Base-by-base conservation (phyloP, 164 flowering plant genomes). In the Platanus orientalis region DNA sequence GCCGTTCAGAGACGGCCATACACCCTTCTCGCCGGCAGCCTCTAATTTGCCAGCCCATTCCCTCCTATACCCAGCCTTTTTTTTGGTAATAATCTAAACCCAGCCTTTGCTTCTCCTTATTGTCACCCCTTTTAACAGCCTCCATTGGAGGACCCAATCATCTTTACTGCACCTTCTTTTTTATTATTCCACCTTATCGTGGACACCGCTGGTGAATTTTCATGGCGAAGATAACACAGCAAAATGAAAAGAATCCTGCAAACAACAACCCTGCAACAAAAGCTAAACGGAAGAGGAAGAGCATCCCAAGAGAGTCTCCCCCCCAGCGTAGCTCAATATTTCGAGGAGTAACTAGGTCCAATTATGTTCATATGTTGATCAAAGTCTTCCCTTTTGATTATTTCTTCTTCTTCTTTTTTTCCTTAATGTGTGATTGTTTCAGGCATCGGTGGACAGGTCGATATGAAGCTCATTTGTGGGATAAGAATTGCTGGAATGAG, bases 401-500 rank as follows among this genome's bases (percentile, higher is more conserved):
- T 3, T 19, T 17, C 34, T 19, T 20, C 3, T 13, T 57, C 47
- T 2, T 42, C 12, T 50, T 49, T 10, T 27, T 40, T 48, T 10
- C 40, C 49, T 29, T 58, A 3, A 42, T 4, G 1, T 44, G 3
- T 48, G 55, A 27, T 0, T 48, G 54, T 59, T 66, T 65, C 62
- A 92, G 97, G 85, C 98, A 92, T 69, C 75, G 98, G 40, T 88
- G 98, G 95, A 89, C 95, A 0, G 96, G 96, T 4, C 70, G 98
- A 58, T 92, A 84, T 71, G 98, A 92, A 73, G 98, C 98, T 70
- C 98, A 92, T 83, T 69, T 92, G 59, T 92, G 98, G 98, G 98
- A 92, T 63, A 92, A 88, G 80, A 80, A 88, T 56, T 84, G 89
- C 64, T 89, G 98, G 98, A 89, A 88, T 73, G 90, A 88, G 49